Evolutionary conservation across 768 basidiomycete genomes (phyloP).

Genomic region (Termitomyces sp.): DNA sequence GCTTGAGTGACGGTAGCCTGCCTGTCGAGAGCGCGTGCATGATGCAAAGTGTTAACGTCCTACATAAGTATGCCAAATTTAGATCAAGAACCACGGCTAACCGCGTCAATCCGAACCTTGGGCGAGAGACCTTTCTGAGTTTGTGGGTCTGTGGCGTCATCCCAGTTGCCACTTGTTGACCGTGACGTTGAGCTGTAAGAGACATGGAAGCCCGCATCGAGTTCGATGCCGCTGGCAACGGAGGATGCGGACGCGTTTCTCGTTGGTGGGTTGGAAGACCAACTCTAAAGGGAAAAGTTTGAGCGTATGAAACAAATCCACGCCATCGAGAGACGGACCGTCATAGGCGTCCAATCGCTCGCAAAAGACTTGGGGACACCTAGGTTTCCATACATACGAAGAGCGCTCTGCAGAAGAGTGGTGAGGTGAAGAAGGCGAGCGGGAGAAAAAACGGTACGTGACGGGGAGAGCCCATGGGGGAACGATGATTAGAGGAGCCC

Average conservation of each 20-base stretch:
- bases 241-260: constrained; percentile 66
- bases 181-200: constrained; percentile 37
- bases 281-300: constrained; percentile 38
- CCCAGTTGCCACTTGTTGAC: constrained; percentile 56
- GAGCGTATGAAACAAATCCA: not conserved
- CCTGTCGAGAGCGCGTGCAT: constrained; percentile 37
- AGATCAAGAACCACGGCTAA: constrained; percentile 20
- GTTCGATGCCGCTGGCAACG: constrained; percentile 47
- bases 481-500: constrained; percentile 65
- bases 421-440: not conserved
- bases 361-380: constrained; percentile 37
- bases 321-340: constrained; percentile 33
- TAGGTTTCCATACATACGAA: constrained; percentile 29
- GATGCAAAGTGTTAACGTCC: constrained; percentile 43
- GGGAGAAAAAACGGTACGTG: constrained; percentile 37
- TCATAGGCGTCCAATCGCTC: constrained; percentile 8
- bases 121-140: too few species aligned
- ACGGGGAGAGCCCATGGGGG: constrained; percentile 57
- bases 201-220: constrained; percentile 44
- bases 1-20: constrained; percentile 37
- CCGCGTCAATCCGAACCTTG: constrained; percentile 46
- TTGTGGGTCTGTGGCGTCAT: constrained; percentile 46
- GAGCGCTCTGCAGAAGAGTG: constrained; percentile 37
- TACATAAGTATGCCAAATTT: constrained; percentile 25
- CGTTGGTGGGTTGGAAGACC: constrained; percentile 49